Evolutionary conservation across 176 grass and related monocot species (phyloP).

Genomic region (barley (Hordeum vulgare)): MorexV3_pseudomolecules_assembly NC_058521.1:29019216-29019715

Average conservation of each 20-base stretch:
- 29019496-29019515: conserved; percentile 7
- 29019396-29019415: conserved; percentile 92
- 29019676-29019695: neutral
- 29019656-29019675: neutral
- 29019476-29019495: conserved; percentile 74
- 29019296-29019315: conserved; percentile 63
- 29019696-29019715: too few relatives aligned
- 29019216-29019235: conserved; percentile 29
- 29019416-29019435: conserved; percentile 65
- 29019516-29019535: conserved; percentile 5
- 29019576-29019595: conserved; percentile 87
- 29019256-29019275: conserved; percentile 31
- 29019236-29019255: conserved; percentile 16
- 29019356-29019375: conserved; percentile 23
- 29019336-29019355: conserved; percentile 38
- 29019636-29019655: neutral
- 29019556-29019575: conserved; percentile 60
- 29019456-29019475: conserved; percentile 79
- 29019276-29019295: conserved; percentile 36
- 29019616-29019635: conserved; percentile 92
- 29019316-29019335: conserved; percentile 54
- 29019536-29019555: neutral
- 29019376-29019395: conserved; percentile 40
- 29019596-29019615: conserved; percentile 70
- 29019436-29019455: conserved; percentile 63